phyloP scores from a whole-genome alignment of 306 rosid species.

The Glycine soja region DNA sequence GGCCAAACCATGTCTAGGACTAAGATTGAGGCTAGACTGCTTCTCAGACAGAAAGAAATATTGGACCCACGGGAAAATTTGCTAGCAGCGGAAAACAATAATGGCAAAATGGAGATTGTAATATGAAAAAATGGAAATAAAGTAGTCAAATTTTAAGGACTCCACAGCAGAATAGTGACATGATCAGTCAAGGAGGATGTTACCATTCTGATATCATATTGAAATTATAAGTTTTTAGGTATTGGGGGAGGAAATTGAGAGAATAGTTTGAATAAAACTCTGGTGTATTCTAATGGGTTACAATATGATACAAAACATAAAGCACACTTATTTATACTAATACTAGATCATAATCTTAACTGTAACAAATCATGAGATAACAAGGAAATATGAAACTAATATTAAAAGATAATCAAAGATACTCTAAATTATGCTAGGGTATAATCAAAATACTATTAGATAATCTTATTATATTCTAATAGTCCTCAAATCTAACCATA shows the following conservation, averaged over 20 bases:
- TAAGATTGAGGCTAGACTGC: not conserved
- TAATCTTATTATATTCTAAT: not conserved
- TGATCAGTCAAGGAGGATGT: not conserved
- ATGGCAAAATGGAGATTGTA: not conserved
- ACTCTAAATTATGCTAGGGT: not conserved
- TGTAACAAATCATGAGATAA: not conserved
- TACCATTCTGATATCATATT: not conserved
- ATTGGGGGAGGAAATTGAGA: slow-evolving; percentile 6
- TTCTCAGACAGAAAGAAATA: not conserved
- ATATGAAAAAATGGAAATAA: not conserved
- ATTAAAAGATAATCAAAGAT: not conserved
- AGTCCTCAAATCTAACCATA: not conserved
- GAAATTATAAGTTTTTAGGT: not conserved
- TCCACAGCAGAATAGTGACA: not conserved
- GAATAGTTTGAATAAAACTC: slow-evolving; percentile 10
- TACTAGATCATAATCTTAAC: slow-evolving; percentile 1
- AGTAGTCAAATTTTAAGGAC: not conserved
- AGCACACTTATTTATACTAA: slow-evolving; percentile 1
- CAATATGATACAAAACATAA: not conserved
- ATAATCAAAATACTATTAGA: not conserved
- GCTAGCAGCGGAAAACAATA: not conserved
- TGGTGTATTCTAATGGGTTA: not conserved
- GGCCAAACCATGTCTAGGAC: not conserved
- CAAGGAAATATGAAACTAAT: not conserved
- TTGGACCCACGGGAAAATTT: not conserved